phyloP scores from a whole-genome alignment of 768 basidiomycete genomes.

The Crucibulum laeve region DNA sequence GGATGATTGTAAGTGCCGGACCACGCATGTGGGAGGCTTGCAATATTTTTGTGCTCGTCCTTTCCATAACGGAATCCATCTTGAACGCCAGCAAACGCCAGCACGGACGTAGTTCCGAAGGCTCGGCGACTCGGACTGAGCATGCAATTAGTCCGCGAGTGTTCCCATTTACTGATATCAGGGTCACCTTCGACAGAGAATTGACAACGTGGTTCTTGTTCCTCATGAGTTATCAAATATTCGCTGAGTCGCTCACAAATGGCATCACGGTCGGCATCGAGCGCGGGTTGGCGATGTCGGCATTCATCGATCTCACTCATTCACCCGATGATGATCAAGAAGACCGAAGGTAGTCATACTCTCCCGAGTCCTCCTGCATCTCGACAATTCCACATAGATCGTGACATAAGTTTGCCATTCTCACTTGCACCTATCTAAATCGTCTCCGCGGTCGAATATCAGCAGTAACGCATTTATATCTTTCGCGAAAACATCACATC shows the following conservation, averaged over 20 bases:
- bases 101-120: slow-evolving; percentile 8
- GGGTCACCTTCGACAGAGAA: slow-evolving; percentile 23
- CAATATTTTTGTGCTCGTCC: slow-evolving; percentile 24
- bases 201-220: slow-evolving; percentile 9
- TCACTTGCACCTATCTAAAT: too few relatives aligned
- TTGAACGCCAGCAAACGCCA: slow-evolving; percentile 25
- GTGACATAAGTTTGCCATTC: too few relatives aligned
- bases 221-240: slow-evolving; percentile 6
- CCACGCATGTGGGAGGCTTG: slow-evolving; percentile 27
- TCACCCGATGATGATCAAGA: slow-evolving; percentile 8
- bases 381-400: slow-evolving; percentile 11
- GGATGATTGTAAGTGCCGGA: slow-evolving; percentile 13
- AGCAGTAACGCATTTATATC: too few relatives aligned
- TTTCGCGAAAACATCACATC: too few relatives aligned
- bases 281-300: slow-evolving; percentile 7
- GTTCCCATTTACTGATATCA: slow-evolving; percentile 19
- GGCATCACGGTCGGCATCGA: slow-evolving; percentile 5
- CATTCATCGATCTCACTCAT: slow-evolving; percentile 11
- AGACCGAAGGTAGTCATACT: too few relatives aligned
- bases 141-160: slow-evolving; percentile 23
- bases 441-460: too few relatives aligned
- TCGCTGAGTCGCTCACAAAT: background rate
- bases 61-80: slow-evolving; percentile 28
- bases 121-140: slow-evolving; percentile 17
- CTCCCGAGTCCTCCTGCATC: slow-evolving; percentile 6